Evolutionary conservation across 2,329 filamentous ascomycete species (phyloP).

Genomic region (Fusarium sp.): DNA sequence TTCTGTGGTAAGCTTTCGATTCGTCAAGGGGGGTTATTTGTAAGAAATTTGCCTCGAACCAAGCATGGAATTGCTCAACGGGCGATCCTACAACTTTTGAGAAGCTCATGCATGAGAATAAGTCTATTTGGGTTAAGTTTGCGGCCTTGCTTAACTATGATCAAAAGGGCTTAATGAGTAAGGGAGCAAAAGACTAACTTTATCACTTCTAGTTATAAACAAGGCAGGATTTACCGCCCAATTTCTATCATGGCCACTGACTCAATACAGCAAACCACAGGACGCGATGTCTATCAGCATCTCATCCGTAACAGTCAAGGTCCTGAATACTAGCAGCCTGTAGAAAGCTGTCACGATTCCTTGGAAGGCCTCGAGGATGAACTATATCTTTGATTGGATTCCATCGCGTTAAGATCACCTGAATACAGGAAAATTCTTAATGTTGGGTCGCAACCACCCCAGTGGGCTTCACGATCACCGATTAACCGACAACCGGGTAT

Average conservation of each 20-base stretch:
- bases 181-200: neutral
- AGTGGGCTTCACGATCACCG: neutral
- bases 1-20: neutral
- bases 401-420: neutral
- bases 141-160: neutral
- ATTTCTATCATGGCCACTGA: neutral
- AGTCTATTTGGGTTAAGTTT: constrained; percentile 2
- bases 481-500: neutral
- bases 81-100: neutral
- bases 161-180: neutral
- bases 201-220: neutral
- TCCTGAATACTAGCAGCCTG: neutral
- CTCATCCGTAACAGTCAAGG: neutral
- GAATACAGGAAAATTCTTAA: neutral
- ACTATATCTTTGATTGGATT: neutral
- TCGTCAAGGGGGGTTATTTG: neutral
- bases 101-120: constrained; percentile 2
- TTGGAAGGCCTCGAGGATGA: neutral
- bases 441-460: neutral
- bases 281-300: neutral
- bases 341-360: neutral
- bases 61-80: neutral
- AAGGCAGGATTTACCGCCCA: neutral
- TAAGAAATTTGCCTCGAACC: neutral
- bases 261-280: neutral